Base-by-base conservation (phyloP, 345 rosid genomes). In the Populus nigra region DNA sequence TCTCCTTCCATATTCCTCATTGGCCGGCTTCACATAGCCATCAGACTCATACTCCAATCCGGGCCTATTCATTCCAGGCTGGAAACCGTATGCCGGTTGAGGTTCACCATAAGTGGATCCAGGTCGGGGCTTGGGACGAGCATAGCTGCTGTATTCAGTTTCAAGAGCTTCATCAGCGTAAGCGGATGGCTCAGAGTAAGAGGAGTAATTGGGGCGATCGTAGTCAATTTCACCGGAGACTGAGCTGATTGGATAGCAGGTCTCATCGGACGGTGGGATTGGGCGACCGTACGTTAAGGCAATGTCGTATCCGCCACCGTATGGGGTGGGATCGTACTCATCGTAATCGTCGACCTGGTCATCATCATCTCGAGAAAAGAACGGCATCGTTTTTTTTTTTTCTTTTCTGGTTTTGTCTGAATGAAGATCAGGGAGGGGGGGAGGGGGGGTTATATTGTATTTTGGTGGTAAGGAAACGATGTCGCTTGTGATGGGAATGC, bases 321-420 rank as follows among this genome's bases (percentile, higher is more conserved):
- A 96, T 0, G 99, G 99, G 31, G 93, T 96, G 1, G 98, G 90
- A 82, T 96, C 98, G 76, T 66, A 90, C 87, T 92, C 98, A 83
- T 89, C 91, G 89, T 92, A 96, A 38, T 89, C 97, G 67, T 87
- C 73, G 68, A 87, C 94, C 0, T 84, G 92, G 15, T 92, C 87
- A 15, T 86, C 90, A 38, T 82, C 81, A 17, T 45, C 68, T 25
- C 77, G 81, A 5, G 88, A 69, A 83, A 90, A 95, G 89, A 90
- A 95, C 53, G 99, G 95, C 99, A 95, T 95, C 70, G 86, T 82
- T 80, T 73, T 31, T 33, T 33, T 22, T 12, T 5, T 15, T 27
- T 2, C 8, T 38, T 38, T 38, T 6, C 41, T 38, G 41, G 41
- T 38, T 38, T 38, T 38, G 7, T 38, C 41, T 38, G 41, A 8